Evolutionary conservation across 2,329 filamentous ascomycete genomes (phyloP).

Genomic region (Colletotrichum paranaense): DNA sequence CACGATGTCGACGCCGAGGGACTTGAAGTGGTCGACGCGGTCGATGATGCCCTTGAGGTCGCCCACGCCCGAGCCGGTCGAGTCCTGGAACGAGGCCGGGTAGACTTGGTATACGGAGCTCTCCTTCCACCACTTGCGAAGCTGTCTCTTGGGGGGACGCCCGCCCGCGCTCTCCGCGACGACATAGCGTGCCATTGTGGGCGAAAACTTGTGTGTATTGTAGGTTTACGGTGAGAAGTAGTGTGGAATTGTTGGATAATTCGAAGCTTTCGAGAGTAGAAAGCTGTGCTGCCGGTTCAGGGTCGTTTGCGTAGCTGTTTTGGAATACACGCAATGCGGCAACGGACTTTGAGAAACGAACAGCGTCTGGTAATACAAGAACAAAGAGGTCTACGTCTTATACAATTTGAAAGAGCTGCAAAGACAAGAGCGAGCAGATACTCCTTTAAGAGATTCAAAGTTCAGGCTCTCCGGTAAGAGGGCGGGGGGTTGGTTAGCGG

Average conservation of each 20-base stretch:
- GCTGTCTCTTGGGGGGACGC: constrained; percentile 14
- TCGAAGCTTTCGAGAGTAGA: neutral
- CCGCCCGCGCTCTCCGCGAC: neutral
- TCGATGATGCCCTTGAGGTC: constrained; percentile 69
- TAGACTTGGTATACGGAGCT: constrained; percentile 71
- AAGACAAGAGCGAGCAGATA: neutral
- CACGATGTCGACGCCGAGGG: constrained; percentile 68
- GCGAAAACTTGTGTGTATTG: neutral
- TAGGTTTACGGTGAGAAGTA: neutral
- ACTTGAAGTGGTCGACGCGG: constrained; percentile 64
- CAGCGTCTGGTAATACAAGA: neutral
- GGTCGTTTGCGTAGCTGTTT: neutral
- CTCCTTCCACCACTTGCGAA: constrained; percentile 68
- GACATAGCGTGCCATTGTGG: constrained; percentile 14
- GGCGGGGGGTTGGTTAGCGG: neutral
- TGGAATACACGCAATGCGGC: neutral
- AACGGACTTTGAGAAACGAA: neutral
- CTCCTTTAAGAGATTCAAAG: neutral
- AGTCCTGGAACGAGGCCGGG: constrained; percentile 70
- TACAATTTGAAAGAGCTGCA: neutral
- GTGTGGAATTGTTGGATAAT: neutral
- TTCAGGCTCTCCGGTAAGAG: neutral
- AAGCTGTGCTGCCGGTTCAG: neutral
- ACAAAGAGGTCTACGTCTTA: neutral
- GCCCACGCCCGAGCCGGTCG: constrained; percentile 65